These are phyloP conservation scores for Xerocomus amazonicus DNA, from an alignment of 1,284 basidiomycete genomes.

Conservation along the genomic window DNA sequence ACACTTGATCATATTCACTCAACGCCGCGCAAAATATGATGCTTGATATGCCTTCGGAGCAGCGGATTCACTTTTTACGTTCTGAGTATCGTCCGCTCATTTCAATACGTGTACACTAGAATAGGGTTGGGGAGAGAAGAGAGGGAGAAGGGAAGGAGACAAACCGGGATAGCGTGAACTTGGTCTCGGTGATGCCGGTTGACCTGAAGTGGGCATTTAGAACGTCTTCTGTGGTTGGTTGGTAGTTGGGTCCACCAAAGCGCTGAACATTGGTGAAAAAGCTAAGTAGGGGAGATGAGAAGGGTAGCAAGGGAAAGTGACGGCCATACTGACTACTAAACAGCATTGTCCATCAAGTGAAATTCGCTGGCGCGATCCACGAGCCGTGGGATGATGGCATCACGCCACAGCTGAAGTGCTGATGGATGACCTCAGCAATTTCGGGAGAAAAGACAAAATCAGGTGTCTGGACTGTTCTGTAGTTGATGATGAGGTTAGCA, in stretches of 20 bases:
- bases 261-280: constrained; percentile 87
- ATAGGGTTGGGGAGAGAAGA: constrained; percentile 12
- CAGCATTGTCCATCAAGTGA: constrained; percentile 95
- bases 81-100: constrained; percentile 93
- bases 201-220: constrained; percentile 88
- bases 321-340: constrained; percentile 75
- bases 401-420: constrained; percentile 91
- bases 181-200: constrained; percentile 90
- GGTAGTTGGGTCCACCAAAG: constrained; percentile 77
- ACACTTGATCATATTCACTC: no score
- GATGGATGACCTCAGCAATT: constrained; percentile 75
- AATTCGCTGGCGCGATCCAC: constrained; percentile 89
- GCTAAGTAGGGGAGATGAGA: constrained; percentile 38
- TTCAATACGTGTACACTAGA: constrained; percentile 88
- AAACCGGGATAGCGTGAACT: constrained; percentile 66
- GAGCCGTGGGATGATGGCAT: constrained; percentile 82
- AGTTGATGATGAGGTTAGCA: constrained; percentile 62
- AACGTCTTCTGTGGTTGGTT: constrained; percentile 88
- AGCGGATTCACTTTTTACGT: constrained; percentile 94
- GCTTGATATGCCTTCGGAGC: constrained; percentile 91
- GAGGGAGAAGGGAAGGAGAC: constrained; percentile 54
- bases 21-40: constrained; percentile 29
- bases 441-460: constrained; percentile 53
- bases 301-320: neutral
- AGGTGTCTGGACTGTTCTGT: constrained; percentile 41